phyloP scores from a whole-genome alignment of 257 asterid genomes.

The Nicotiana paniculata region DNA sequence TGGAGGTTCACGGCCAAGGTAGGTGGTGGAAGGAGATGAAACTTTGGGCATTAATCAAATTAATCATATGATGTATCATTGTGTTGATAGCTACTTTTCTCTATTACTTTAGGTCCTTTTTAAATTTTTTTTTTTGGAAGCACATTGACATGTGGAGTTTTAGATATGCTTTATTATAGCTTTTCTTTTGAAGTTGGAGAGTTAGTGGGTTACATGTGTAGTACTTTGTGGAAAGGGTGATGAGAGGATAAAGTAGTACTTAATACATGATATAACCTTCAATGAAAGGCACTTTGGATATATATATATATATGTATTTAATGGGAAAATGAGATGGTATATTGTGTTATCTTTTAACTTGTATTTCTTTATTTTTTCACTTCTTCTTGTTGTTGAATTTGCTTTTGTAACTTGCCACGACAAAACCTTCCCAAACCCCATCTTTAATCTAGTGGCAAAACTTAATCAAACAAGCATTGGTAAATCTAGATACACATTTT shows the following conservation, averaged over 20 bases:
- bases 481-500: background rate
- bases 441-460: background rate
- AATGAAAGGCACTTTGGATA: background rate
- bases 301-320: background rate
- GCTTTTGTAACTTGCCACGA: background rate
- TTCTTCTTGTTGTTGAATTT: background rate
- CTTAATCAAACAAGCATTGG: too few species aligned
- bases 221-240: background rate
- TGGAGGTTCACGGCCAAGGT: background rate
- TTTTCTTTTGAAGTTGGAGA: background rate
- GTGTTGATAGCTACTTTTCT: background rate
- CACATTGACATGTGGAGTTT: conserved; percentile 2
- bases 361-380: background rate
- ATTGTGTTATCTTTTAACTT: background rate
- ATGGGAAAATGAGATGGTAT: background rate
- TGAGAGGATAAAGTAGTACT: background rate
- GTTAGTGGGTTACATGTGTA: background rate
- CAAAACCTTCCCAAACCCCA: background rate
- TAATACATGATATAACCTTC: background rate
- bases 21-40: background rate
- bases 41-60: background rate
- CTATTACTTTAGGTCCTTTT: background rate
- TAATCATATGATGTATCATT: conserved; percentile 3
- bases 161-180: background rate
- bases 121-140: background rate